Percentiles rank a stretch among this genome's conserved stretches.
Evolutionary conservation across 805 yeast species (phyloP).

Genomic region (Pichia phayaonensis): DNA sequence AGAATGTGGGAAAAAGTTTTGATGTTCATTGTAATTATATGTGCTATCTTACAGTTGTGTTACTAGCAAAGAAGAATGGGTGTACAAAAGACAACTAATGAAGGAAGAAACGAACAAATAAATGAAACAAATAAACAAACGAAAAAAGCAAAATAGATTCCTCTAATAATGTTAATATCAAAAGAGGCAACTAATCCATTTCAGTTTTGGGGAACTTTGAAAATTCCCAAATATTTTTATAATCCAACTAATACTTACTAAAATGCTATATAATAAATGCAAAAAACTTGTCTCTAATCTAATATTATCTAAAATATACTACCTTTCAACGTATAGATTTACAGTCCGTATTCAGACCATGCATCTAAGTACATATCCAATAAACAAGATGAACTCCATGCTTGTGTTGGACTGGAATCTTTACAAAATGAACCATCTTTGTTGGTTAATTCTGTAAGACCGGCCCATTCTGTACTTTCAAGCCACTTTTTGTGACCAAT

Average conservation of each 20-base stretch:
- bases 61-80: neutral
- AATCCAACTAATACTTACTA: neutral
- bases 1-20: neutral
- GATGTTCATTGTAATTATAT: neutral
- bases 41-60: neutral
- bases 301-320: neutral
- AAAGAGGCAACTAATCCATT: no score
- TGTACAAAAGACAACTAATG: no score
- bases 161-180: no score
- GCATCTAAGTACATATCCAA: conserved; percentile 71
- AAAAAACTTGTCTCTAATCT: neutral
- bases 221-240: no score
- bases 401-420: conserved; percentile 94
- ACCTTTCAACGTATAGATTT: neutral
- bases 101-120: neutral
- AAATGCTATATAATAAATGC: neutral
- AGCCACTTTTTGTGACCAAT: conserved; percentile 65
- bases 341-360: conserved; percentile 26
- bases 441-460: conserved; percentile 86
- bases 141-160: neutral
- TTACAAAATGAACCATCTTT: conserved; percentile 73
- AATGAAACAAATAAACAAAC: neutral
- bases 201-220: no score
- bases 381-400: conserved; percentile 89
- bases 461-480: conserved; percentile 79